Evolutionary conservation across 108 stramenopile genomes (phyloP).

Genomic region (Thalassiosira profunda): DNA sequence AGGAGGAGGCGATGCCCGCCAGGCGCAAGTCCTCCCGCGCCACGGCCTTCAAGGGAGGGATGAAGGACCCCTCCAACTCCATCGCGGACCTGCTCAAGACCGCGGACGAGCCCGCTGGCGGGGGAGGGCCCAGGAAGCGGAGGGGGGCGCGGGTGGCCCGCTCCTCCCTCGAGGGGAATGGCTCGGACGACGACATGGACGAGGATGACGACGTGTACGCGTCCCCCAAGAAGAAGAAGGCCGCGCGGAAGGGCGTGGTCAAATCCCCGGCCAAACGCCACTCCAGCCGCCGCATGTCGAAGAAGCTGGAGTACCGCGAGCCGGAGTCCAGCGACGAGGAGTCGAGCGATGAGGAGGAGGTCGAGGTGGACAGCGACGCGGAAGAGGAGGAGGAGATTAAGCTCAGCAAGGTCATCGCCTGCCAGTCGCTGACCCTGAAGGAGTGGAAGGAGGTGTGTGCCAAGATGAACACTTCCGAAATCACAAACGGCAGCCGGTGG

Average conservation of each 20-base stretch:
- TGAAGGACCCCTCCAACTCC: constrained; percentile 50
- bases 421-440: constrained; percentile 45
- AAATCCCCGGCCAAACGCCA: constrained; percentile 61
- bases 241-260: neutral
- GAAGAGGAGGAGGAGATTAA: constrained; percentile 72
- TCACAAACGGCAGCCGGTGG: constrained; percentile 84
- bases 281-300: constrained; percentile 35
- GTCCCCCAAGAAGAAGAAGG: constrained; percentile 6
- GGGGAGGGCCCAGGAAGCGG: neutral
- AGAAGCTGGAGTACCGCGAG: constrained; percentile 18
- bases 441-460: constrained; percentile 71
- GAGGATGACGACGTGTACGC: constrained; percentile 10
- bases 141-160: constrained; percentile 12
- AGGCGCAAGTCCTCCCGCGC: constrained; percentile 38
- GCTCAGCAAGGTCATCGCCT: constrained; percentile 79
- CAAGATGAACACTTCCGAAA: constrained; percentile 81
- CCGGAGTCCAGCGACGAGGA: constrained; percentile 42
- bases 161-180: constrained; percentile 22
- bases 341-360: constrained; percentile 13
- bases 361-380: constrained; percentile 43
- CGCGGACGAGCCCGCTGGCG: neutral
- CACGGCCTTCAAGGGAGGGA: constrained; percentile 45
- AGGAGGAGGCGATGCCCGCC: constrained; percentile 3
- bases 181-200: constrained; percentile 22
- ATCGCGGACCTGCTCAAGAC: constrained; percentile 47